These are phyloP conservation scores for Inosperma sp. DNA, from an alignment of 768 basidiomycete genomes.

Conservation along the genomic window DNA sequence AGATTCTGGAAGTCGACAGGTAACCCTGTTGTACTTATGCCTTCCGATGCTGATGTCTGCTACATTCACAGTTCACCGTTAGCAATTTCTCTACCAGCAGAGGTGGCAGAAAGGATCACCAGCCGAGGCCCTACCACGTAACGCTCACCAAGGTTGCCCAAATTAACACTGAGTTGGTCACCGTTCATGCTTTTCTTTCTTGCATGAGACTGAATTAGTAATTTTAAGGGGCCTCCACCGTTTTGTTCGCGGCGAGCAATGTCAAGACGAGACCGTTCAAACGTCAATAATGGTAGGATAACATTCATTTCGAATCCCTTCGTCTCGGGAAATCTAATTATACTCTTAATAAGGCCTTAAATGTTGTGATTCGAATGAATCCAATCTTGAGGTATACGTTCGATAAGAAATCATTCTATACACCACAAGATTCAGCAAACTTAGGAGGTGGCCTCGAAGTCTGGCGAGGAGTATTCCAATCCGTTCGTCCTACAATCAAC, in stretches of 20 bases:
- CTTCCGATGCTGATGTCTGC: background rate
- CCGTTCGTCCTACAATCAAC: constrained; percentile 63
- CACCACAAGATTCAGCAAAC: constrained; percentile 43
- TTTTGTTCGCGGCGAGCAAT: constrained; percentile 56
- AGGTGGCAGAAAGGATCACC: constrained; percentile 30
- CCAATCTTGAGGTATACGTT: constrained; percentile 65
- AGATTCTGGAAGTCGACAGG: constrained; percentile 13
- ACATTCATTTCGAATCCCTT: background rate
- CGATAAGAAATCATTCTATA: constrained; percentile 74
- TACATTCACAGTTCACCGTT: constrained; percentile 46
- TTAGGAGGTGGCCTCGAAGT: constrained; percentile 63
- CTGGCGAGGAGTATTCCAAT: constrained; percentile 82
- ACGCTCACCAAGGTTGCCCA: constrained; percentile 51
- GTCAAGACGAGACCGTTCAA: constrained; percentile 52
- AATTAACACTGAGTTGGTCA: constrained; percentile 28
- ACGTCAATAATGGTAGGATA: constrained; percentile 52
- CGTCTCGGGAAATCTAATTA: background rate
- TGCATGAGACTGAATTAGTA: background rate
- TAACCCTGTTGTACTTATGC: background rate
- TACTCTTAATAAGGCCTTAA: constrained; percentile 48
- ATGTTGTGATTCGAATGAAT: constrained; percentile 72
- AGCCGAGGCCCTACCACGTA: constrained; percentile 62
- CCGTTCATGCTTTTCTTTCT: background rate
- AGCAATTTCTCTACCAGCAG: constrained; percentile 36
- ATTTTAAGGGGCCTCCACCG: constrained; percentile 49